Conservation (phyloP, 2,329 filamentous ascomycete genomes). For the Colletotrichum camelliae region DNA sequence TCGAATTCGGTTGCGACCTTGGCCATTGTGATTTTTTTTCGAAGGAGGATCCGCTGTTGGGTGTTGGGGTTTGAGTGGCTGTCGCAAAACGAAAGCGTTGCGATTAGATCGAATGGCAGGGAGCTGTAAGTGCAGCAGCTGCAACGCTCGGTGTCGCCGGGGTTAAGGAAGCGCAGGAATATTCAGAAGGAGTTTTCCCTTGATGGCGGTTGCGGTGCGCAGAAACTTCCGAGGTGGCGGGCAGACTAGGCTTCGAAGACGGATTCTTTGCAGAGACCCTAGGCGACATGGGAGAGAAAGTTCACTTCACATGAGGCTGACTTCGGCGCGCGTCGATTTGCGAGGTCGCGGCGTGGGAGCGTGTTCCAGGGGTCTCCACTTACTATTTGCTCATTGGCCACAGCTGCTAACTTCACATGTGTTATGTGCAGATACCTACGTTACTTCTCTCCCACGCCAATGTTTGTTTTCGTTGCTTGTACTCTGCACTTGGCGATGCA, state of each 20-base stretch:
- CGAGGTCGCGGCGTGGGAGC: neutral
- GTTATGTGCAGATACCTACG: neutral
- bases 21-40: conserved; percentile 37
- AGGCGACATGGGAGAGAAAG: neutral
- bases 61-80: neutral
- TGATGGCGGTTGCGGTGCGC: neutral
- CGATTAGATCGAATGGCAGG: neutral
- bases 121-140: neutral
- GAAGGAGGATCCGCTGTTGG: neutral
- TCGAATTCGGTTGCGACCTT: conserved; percentile 56
- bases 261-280: neutral
- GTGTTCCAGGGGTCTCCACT: neutral
- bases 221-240: neutral
- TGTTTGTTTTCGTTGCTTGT: neutral
- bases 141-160: neutral
- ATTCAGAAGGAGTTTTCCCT: neutral
- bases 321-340: conserved; percentile 5
- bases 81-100: neutral
- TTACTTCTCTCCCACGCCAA: neutral
- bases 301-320: conserved; percentile 7
- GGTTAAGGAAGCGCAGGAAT: neutral
- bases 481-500: neutral
- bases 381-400: neutral
- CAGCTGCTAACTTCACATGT: neutral
- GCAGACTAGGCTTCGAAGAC: neutral